These are phyloP conservation scores for Aristolochia fimbriata DNA, from an alignment of 164 flowering plant genomes.

Conservation along the genomic window DNA sequence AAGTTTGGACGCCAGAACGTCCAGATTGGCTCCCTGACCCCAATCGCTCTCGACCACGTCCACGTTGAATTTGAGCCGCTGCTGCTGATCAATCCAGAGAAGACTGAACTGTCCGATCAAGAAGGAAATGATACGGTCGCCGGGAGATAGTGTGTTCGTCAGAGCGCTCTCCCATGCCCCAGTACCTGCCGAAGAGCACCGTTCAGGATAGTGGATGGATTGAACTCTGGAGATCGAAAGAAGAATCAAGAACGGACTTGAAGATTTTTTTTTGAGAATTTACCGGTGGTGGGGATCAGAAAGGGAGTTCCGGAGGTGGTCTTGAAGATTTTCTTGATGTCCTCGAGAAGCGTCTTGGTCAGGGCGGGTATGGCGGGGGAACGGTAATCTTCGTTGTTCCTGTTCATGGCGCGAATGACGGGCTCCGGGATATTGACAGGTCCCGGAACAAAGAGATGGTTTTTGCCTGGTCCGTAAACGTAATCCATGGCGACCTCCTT, in stretches of 20 bases:
- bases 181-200: slow-evolving; percentile 44
- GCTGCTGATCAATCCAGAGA: slow-evolving; percentile 96
- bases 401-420: slow-evolving; percentile 87
- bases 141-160: slow-evolving; percentile 90
- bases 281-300: slow-evolving; percentile 90
- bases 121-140: slow-evolving; percentile 77
- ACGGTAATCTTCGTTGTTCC: slow-evolving; percentile 98
- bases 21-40: slow-evolving; percentile 92
- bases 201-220: not conserved
- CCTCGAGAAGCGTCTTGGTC: slow-evolving; percentile 82
- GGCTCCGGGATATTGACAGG: slow-evolving; percentile 94
- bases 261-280: not conserved
- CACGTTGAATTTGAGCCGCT: slow-evolving; percentile 84
- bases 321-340: slow-evolving; percentile 94
- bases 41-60: slow-evolving; percentile 94
- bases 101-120: slow-evolving; percentile 93
- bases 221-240: too few relatives aligned
- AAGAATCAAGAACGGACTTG: not conserved
- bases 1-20: slow-evolving; percentile 64
- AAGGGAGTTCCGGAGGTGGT: slow-evolving; percentile 83
- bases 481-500: slow-evolving; percentile 69
- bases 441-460: slow-evolving; percentile 98
- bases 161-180: slow-evolving; percentile 99
- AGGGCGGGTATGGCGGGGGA: slow-evolving; percentile 91
- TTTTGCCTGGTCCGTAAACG: slow-evolving; percentile 77